Conservation (phyloP, 148 eudicot species). For the Chenopodium formosanum region DNA sequence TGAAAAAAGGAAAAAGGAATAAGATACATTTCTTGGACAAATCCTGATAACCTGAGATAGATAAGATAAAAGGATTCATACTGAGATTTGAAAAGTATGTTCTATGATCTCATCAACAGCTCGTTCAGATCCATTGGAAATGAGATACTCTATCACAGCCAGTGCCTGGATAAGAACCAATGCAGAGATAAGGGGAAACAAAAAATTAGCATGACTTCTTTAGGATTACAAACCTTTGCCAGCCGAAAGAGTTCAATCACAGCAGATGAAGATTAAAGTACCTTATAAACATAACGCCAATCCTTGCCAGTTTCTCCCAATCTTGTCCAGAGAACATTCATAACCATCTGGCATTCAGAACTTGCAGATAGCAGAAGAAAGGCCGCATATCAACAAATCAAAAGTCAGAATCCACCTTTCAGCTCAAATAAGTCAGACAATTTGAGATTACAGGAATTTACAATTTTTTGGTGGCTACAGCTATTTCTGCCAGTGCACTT, state of each 20-base stretch:
- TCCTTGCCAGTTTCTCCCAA: slow-evolving; percentile 80
- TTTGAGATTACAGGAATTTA: slow-evolving; percentile 26
- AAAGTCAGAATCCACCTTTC: not conserved
- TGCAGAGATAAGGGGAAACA: slow-evolving; percentile 5
- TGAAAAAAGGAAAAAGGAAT: not conserved
- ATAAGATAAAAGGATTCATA: slow-evolving; percentile 31
- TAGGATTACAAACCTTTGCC: not conserved
- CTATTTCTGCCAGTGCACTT: slow-evolving; percentile 84
- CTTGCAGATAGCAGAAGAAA: slow-evolving; percentile 36
- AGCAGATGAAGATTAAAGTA: slow-evolving; percentile 16
- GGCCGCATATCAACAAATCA: not conserved
- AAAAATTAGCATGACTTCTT: not conserved
- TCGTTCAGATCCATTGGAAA: slow-evolving; percentile 93
- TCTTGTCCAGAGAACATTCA: slow-evolving; percentile 96
- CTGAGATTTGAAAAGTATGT: slow-evolving; percentile 94
- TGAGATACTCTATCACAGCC: slow-evolving; percentile 94
- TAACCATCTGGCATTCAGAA: slow-evolving; percentile 91
- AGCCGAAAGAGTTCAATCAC: slow-evolving; percentile 2
- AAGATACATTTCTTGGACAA: slow-evolving; percentile 4
- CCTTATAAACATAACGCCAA: slow-evolving; percentile 96
- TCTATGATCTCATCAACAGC: slow-evolving; percentile 97
- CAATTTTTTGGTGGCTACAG: slow-evolving; percentile 91
- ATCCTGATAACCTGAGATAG: not conserved
- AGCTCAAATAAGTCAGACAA: slow-evolving; percentile 16
- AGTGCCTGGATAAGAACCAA: slow-evolving; percentile 50